Percentiles rank a stretch among this genome's conserved stretches.
Conservation (phyloP, 1,284 basidiomycete genomes). For the Moesziomyces sp. region DNA sequence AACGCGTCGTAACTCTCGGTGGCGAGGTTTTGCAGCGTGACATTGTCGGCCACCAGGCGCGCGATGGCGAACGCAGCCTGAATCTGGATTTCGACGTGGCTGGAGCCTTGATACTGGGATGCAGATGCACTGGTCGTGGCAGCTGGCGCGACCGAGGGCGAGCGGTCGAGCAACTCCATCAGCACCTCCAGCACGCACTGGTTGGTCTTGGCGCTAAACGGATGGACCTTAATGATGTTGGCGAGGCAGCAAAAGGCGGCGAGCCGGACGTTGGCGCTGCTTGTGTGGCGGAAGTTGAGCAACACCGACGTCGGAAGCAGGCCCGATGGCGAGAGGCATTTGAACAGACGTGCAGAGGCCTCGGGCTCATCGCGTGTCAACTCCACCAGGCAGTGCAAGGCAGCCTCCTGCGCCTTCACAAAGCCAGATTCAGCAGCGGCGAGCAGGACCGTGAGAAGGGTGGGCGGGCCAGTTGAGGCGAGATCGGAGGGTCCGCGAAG, state of each 20-base stretch:
- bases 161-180: constrained; percentile 54
- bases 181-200: constrained; percentile 58
- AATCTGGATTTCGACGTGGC: constrained; percentile 51
- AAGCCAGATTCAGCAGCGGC: constrained; percentile 52
- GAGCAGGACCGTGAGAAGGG: constrained; percentile 42
- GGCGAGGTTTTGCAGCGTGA: constrained; percentile 50
- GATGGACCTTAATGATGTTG: constrained; percentile 59
- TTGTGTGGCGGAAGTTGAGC: constrained; percentile 44
- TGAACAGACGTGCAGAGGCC: constrained; percentile 32
- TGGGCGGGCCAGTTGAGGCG: constrained; percentile 9
- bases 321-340: constrained; percentile 44
- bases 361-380: constrained; percentile 41
- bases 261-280: constrained; percentile 51
- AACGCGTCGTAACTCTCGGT: constrained; percentile 48
- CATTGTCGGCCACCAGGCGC: constrained; percentile 51
- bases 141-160: constrained; percentile 11
- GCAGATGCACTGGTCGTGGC: constrained; percentile 2
- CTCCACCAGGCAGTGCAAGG: constrained; percentile 56
- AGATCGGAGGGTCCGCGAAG: constrained; percentile 6
- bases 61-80: constrained; percentile 60
- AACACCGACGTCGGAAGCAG: constrained; percentile 54
- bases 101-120: constrained; percentile 20
- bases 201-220: constrained; percentile 52
- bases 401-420: constrained; percentile 57
- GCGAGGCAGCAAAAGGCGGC: constrained; percentile 60